A percentile compares a stretch with the other conserved stretches of the same genome.
phyloP scores from a whole-genome alignment of 2,329 filamentous ascomycete species.

The Tolypocladium tundrense region DNA sequence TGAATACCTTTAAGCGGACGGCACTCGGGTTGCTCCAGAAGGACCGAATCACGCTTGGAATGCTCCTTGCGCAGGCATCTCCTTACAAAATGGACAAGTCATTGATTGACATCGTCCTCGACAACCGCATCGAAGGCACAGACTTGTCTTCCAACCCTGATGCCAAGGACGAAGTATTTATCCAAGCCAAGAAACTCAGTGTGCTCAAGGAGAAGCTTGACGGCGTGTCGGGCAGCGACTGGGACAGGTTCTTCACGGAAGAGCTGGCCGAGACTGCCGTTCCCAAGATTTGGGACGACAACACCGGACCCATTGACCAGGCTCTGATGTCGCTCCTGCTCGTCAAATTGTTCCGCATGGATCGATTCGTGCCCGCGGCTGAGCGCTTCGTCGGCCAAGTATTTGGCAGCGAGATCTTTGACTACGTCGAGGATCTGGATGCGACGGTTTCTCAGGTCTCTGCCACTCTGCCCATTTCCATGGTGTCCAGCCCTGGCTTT shows the following conservation, averaged over 20 bases:
- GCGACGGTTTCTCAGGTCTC: slow-evolving; percentile 77
- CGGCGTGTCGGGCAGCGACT: slow-evolving; percentile 49
- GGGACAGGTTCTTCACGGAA: slow-evolving; percentile 75
- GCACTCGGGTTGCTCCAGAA: slow-evolving; percentile 86
- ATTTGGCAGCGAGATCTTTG: slow-evolving; percentile 74
- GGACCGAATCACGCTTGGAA: slow-evolving; percentile 85
- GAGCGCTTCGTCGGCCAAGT: slow-evolving; percentile 83
- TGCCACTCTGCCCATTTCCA: slow-evolving; percentile 73
- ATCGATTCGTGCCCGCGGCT: slow-evolving; percentile 85
- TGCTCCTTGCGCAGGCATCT: slow-evolving; percentile 91
- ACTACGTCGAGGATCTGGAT: slow-evolving; percentile 75
- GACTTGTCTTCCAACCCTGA: slow-evolving; percentile 65
- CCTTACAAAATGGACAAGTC: slow-evolving; percentile 91
- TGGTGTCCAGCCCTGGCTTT: slow-evolving; percentile 92
- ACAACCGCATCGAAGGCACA: slow-evolving; percentile 61
- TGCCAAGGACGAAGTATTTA: slow-evolving; percentile 57
- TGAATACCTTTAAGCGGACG: slow-evolving; percentile 88
- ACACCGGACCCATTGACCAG: slow-evolving; percentile 56
- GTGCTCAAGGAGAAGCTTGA: slow-evolving; percentile 66
- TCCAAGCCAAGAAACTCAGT: slow-evolving; percentile 56
- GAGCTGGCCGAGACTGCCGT: slow-evolving; percentile 81
- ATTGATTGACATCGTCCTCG: slow-evolving; percentile 77
- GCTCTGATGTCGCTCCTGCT: slow-evolving; percentile 76
- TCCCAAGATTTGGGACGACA: slow-evolving; percentile 62
- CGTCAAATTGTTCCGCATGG: slow-evolving; percentile 89